A percentile compares a stretch with the other conserved stretches of the same genome.
Evolutionary conservation across 176 grass and related monocot genomes (phyloP).

Genomic region (Oryza nivara): DNA sequence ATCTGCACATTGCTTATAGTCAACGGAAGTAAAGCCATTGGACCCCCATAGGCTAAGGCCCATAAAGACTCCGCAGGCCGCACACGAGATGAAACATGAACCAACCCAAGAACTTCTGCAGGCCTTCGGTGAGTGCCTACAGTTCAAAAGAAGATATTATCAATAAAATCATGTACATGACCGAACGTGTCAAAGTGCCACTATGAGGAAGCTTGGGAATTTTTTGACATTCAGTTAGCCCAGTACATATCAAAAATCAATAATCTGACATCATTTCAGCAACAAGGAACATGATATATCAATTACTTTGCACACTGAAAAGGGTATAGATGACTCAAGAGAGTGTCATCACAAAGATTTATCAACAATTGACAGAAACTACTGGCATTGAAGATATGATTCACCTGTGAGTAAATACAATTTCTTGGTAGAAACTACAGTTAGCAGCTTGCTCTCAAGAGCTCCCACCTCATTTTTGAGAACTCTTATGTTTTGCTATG

Average conservation of each 20-base stretch:
- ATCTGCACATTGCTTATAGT: slow-evolving; percentile 84
- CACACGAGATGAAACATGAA: slow-evolving; percentile 87
- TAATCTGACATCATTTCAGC: slow-evolving; percentile 8
- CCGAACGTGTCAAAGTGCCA: slow-evolving; percentile 20
- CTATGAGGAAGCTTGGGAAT: neutral
- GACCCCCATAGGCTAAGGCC: slow-evolving; percentile 91
- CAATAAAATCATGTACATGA: slow-evolving; percentile 30
- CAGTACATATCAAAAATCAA: slow-evolving; percentile 20
- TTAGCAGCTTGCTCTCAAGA: slow-evolving; percentile 4
- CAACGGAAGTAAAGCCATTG: slow-evolving; percentile 93
- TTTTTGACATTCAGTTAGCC: slow-evolving; percentile 2
- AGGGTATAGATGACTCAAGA: slow-evolving; percentile 23
- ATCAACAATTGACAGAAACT: slow-evolving; percentile 1
- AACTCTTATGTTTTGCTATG: slow-evolving; percentile 10
- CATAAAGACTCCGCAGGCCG: slow-evolving; percentile 86
- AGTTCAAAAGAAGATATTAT: slow-evolving; percentile 53
- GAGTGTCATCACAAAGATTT: slow-evolving; percentile 1
- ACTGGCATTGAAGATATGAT: neutral
- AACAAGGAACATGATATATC: slow-evolving; percentile 11
- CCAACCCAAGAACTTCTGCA: slow-evolving; percentile 93
- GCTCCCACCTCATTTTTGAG: neutral
- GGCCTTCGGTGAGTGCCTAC: slow-evolving; percentile 89
- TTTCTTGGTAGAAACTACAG: neutral
- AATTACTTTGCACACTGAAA: slow-evolving; percentile 25
- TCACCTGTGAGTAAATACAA: neutral